Evolutionary conservation across 805 yeast species (phyloP), one percentile per base, ranked within the genome.

Genomic region (Spathaspora sp.): DNA sequence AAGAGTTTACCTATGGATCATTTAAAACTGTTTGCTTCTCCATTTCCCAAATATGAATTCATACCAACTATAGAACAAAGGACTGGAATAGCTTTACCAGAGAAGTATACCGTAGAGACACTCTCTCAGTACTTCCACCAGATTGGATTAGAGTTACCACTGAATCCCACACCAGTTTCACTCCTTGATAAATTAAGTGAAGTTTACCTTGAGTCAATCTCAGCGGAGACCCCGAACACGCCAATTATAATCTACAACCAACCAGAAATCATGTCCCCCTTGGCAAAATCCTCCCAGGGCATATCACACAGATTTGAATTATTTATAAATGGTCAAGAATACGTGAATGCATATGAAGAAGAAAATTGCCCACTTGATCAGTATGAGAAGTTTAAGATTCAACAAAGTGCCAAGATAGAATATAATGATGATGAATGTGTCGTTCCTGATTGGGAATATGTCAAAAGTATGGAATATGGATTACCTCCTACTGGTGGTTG

Each of bases 401-500:
- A 93, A 61, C 80, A 78, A 44, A 52, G 56, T 3, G 69, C 78
- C 32, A 80, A 80, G 48, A 68, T 65, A 1, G 70, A 72, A 7
- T 79, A 63, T 51, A 68, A 77, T 3, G 96, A 88, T 60, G 59
- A 62, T 5, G 97, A 90, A 54, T 67, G 83, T 4, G 72, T 86
- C 38, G 64, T 86, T 0, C 89, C 96, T 0, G 99, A 94, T 64
- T 69, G 80, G 60, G 75, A 76, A 46, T 94, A 82, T 63, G 81
- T 91, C 1, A 77, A 80, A 43, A 80, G 85, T 14, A 84, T 94
- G 92, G 93, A 89, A 63, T 89, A 86, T 78, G 98, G 97, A 1
- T 79, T 94, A 71, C 97, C 98, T 2, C 99, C 99, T 1, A 93
- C 97, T 2, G 98, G 96, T 1, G 99, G 99, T 0, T 89, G 97